phyloP scores from a whole-genome alignment of 192 early-diverging fungal genomes.

The Linnemannia exigua region DNA sequence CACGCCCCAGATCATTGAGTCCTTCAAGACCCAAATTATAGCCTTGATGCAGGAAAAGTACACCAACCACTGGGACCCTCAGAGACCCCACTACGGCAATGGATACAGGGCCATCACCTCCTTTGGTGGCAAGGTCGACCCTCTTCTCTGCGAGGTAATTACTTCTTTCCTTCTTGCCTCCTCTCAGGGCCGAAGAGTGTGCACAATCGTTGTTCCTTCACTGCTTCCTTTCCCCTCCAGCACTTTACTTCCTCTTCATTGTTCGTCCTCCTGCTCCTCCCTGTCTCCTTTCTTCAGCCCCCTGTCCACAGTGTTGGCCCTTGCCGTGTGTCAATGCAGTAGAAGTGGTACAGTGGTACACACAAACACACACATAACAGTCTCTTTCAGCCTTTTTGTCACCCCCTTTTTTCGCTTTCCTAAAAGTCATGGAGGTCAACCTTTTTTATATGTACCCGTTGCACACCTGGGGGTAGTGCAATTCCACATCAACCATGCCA shows the following conservation, averaged over 20 bases:
- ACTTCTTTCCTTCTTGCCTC: background rate
- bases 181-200: background rate
- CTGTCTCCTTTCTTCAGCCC: background rate
- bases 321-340: background rate
- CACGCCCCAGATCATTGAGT: slow-evolving; percentile 48
- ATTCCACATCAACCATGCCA: background rate
- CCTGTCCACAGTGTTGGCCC: background rate
- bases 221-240: background rate
- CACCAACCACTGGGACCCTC: slow-evolving; percentile 79
- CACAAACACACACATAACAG: background rate
- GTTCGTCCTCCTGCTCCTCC: background rate
- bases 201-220: background rate
- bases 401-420: background rate
- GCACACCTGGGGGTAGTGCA: background rate
- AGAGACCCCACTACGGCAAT: slow-evolving; percentile 75
- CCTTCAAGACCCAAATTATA: slow-evolving; percentile 66
- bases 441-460: background rate
- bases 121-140: slow-evolving; percentile 76
- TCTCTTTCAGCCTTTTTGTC: background rate
- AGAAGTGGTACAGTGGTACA: too few relatives aligned
- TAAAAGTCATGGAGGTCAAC: background rate
- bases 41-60: slow-evolving; percentile 71
- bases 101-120: slow-evolving; percentile 84
- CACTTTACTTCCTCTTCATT: background rate
- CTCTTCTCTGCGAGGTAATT: slow-evolving; percentile 67